Base-by-base conservation (phyloP, 2,329 filamentous ascomycete genomes). In the Pseudocercospora eumusae region DNA sequence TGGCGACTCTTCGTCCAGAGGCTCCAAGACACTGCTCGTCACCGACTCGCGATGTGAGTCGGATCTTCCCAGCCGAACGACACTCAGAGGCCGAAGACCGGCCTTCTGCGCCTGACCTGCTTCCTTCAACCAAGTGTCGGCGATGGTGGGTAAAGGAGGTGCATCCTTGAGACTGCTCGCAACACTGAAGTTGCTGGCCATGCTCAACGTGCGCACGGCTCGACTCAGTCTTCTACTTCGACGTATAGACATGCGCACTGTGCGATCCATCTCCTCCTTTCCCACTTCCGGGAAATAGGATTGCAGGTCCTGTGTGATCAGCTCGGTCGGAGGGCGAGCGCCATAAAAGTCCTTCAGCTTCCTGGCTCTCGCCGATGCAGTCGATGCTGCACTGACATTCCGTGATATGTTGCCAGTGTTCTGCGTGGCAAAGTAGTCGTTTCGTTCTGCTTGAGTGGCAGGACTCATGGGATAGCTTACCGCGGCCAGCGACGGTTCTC, bases 271-370 rank as follows among this genome's bases (percentile, higher is more conserved):
- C 70, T 96, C 92, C 74, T 96, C 93, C 60, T 91, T 88, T 55
- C 93, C 88, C 71, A 98, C 93, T 72, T 96, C 92, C 0, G 95
- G 95, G 82, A 99, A 99, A 81, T 98, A 99, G 0, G 93, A 96
- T 1, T 92, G 95, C 63, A 99, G 81, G 74, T 99, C 95, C 21
- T 95, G 96, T 25, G 93, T 93, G 73, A 99, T 99, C 74, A 99
- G 85, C 80, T 99, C 95, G 79, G 93, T 98, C 1, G 95, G 95
- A 18, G 95, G 95, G 69, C 95, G 85, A 66, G 95, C 88, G 33
- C 93, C 93, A 71, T 96, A 95, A 77, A 98, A 98, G 67, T 90
- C 89, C 67, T 90, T 87, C 50, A 93, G 80, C 27, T 86, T 81
- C 28, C 80, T 73, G 56, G 79, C 80, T 40, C 79, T 77, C 27